These are phyloP conservation scores for Paramecium biaurelia DNA, from an alignment of 73 alveolate species.

Conservation along the genomic window DNA sequence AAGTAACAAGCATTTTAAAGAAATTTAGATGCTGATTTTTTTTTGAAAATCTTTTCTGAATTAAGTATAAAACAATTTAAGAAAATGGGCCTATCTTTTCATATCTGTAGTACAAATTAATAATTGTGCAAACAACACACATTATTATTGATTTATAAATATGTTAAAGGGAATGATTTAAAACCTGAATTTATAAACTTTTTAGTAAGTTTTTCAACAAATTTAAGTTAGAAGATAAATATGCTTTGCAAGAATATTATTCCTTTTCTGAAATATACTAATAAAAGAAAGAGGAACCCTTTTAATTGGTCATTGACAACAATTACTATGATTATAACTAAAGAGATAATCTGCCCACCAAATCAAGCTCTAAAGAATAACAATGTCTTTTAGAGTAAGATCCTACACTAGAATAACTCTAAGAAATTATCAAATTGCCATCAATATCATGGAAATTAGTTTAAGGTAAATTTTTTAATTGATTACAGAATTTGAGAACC, in stretches of 20 bases:
- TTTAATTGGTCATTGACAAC: background rate
- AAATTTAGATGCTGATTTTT: background rate
- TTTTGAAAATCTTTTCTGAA: background rate
- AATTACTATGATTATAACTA: background rate
- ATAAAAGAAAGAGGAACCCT: background rate
- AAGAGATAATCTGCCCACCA: background rate
- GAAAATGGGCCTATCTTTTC: background rate
- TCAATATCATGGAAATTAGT: background rate
- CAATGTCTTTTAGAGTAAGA: background rate
- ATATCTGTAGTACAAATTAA: background rate
- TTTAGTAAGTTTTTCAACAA: background rate
- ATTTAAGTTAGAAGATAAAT: background rate
- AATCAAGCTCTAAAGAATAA: background rate
- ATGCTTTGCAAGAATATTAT: background rate
- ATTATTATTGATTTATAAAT: background rate
- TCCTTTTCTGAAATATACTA: background rate
- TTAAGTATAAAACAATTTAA: background rate
- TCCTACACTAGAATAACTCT: background rate
- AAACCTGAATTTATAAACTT: background rate
- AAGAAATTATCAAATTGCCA: background rate
- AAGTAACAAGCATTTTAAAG: background rate
- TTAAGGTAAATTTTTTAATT: background rate
- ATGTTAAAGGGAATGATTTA: background rate
- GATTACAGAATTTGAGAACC: background rate
- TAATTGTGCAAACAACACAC: background rate